Conservation (phyloP, 1,284 basidiomycete genomes). For the Cystobasidiaceae sp. region DNA sequence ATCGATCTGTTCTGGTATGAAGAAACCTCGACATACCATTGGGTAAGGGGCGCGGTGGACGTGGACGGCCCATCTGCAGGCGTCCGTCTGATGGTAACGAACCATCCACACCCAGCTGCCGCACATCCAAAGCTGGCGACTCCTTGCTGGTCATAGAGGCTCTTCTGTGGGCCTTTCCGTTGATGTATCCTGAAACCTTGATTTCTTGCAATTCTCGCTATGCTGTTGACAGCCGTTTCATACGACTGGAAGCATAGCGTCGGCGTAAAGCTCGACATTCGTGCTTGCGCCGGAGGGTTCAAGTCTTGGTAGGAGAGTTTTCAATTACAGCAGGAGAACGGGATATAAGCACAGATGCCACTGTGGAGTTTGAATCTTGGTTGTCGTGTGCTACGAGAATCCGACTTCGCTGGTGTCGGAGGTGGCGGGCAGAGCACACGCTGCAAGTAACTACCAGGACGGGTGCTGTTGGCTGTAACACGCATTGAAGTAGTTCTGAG, state of each 20-base stretch:
- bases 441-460: too few relatives aligned
- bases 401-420: too few relatives aligned
- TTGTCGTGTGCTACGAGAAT: too few relatives aligned
- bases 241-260: neutral
- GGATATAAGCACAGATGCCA: too few relatives aligned
- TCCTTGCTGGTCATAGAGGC: neutral
- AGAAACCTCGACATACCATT: slow-evolving; percentile 5
- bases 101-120: slow-evolving; percentile 13
- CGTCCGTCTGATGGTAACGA: neutral
- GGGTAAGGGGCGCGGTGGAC: neutral
- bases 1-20: neutral
- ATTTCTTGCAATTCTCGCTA: slow-evolving; percentile 1
- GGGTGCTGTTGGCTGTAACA: too few relatives aligned
- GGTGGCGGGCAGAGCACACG: too few relatives aligned
- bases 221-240: slow-evolving; percentile 4
- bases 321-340: too few relatives aligned
- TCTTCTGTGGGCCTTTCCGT: slow-evolving; percentile 1
- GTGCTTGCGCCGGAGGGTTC: too few relatives aligned
- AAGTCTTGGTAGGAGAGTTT: too few relatives aligned
- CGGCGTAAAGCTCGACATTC: neutral
- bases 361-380: too few relatives aligned
- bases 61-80: neutral
- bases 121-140: slow-evolving; percentile 3
- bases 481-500: too few relatives aligned
- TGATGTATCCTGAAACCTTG: slow-evolving; percentile 22